Evolutionary conservation across 2,329 filamentous ascomycete genomes (phyloP), one percentile per base, ranked within the genome.

Genomic region (Fonsecaea nubica): DNA sequence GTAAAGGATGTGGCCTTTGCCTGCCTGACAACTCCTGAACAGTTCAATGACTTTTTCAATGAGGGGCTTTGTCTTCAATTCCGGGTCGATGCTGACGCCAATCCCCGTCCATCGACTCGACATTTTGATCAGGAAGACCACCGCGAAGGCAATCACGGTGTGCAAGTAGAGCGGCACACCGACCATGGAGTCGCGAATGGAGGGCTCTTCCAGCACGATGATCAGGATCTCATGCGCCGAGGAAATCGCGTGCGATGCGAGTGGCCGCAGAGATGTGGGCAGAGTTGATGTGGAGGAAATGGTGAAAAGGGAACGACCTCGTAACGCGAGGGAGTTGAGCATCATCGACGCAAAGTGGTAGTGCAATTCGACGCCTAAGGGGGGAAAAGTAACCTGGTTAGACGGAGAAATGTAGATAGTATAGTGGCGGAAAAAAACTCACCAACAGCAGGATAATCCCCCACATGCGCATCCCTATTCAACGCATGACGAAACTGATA

Each of bases 271-370:
- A 42, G 58, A 67, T 0, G 59, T 64, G 4, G 71, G 71, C 7
- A 73, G 69, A 1, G 68, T 70, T 15, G 58, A 58, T 32, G 67
- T 70, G 3, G 77, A 79, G 69, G 80, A 78, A 70, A 79, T 80
- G 62, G 78, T 79, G 54, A 80, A 78, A 72, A 81, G 77, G 12
- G 79, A 80, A 0, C 78, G 78, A 0, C 78, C 78, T 70, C 77
- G 75, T 9, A 79, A 74, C 3, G 77, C 77, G 30, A 80, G 76
- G 5, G 78, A 80, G 68, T 85, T 83, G 21, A 86, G 78, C 68
- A 85, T 82, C 55, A 86, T 81, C 67, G 83, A 84, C 25, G 82
- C 83, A 62, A 86, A 83, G 68, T 85, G 81, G 68, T 83, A 83
- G 72, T 86, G 84, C 8, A 86, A 74, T 3, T 83, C 80, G 18